Conservation (phyloP, 1,284 basidiomycete genomes). For the Tilletiopsis washingtonensis region DNA sequence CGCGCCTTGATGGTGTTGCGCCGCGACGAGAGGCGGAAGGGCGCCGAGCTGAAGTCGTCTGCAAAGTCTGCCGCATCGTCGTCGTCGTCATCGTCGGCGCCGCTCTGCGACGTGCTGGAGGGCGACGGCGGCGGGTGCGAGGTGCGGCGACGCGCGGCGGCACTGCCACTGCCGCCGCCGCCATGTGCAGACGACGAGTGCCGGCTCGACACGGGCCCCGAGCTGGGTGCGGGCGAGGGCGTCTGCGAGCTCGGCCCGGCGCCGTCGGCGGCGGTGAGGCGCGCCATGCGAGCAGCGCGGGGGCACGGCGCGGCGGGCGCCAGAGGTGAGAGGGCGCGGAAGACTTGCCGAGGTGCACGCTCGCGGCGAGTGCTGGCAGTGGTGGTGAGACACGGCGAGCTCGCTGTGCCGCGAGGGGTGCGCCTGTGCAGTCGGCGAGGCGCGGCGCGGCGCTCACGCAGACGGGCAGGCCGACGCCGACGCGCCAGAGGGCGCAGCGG, state of each 20-base stretch:
- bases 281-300: background rate
- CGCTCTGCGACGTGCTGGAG: constrained; percentile 38
- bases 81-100: constrained; percentile 34
- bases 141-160: background rate
- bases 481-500: no score
- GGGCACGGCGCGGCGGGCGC: no score
- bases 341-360: no score
- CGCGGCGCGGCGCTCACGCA: no score
- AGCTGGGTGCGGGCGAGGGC: background rate
- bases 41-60: constrained; percentile 19
- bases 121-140: constrained; percentile 22
- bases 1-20: constrained; percentile 6
- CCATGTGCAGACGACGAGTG: constrained; percentile 2
- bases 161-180: background rate
- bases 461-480: no score
- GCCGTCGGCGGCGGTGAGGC: background rate
- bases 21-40: background rate
- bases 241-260: background rate
- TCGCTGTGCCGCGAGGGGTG: no score
- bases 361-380: no score
- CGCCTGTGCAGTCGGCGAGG: no score
- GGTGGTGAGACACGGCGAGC: no score
- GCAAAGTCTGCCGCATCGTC: constrained; percentile 25
- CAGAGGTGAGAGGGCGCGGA: no score
- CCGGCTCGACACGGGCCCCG: constrained; percentile 19